Evolutionary conservation across 768 basidiomycete genomes (phyloP), one percentile per base, ranked within the genome.

Genomic region (Russula earlei): DNA sequence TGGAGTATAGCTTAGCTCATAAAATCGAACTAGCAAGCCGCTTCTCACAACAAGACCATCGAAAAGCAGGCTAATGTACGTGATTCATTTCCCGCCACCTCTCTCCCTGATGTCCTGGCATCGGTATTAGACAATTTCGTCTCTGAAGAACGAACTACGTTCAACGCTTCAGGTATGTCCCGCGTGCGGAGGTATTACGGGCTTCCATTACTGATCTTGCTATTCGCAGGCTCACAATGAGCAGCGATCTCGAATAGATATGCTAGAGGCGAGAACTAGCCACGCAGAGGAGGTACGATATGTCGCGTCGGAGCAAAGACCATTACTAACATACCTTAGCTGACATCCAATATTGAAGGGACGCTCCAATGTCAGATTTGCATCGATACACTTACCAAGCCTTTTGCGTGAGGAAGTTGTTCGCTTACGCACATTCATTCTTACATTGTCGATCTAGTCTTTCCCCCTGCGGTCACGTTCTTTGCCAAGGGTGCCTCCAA

Each of bases 351-450:
- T 7, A 75, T 87, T 22, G 85, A 88, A 68, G 65, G 68, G 24
- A 77, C 77, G 31, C 66, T 85, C 17, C 81, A 81, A 62, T 89
- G 87, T 64, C 86, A 87, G 63, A 87, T 89, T 42, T 89, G 87
- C 64, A 82, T 87, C 73, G 87, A 89, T 19, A 67, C 82, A 11
- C 70, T 87, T 10, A 65, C 74, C 38, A 78, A 79, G 58, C 87
- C 87, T 24, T 83, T 77, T 65, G 79, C 78, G 86, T 88, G 65
- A 61, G 84, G 77, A 40, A 33, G 12, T 31, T 33, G 7, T 7
- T 47, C 6, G 22, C 14, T 27, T 37, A 31, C 41, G 8, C 36
- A 5, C 50, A 7, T 40, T 12, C 46, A 62, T 56, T 22, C 61
- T 61, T 46, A 62, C 51, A 22, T 19, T 15, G 37, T 50, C 19